Conservation (phyloP, 2,329 filamentous ascomycete species). For the Raffaelea ambrosiae region DNA sequence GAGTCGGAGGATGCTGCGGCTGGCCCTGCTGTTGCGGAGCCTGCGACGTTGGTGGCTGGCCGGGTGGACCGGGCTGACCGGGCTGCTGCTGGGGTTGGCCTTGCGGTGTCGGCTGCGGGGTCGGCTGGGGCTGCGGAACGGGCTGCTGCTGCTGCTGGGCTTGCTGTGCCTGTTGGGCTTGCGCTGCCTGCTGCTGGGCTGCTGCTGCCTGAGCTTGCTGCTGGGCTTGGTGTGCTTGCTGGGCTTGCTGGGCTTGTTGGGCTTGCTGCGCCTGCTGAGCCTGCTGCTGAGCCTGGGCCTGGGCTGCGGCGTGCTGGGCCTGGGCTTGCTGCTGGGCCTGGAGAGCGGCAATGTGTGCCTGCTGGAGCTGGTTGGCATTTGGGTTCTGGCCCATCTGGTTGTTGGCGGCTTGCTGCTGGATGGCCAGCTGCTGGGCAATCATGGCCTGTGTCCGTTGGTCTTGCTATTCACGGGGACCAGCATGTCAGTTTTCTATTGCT, state of each 20-base stretch:
- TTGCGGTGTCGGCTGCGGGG: slow-evolving; percentile 21
- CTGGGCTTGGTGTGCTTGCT: slow-evolving; percentile 19
- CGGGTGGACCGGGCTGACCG: slow-evolving; percentile 40
- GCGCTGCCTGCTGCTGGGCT: slow-evolving; percentile 19
- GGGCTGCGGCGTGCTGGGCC: slow-evolving; percentile 7
- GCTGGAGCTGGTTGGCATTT: slow-evolving; percentile 32
- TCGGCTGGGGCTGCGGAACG: slow-evolving; percentile 21
- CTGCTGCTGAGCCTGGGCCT: slow-evolving; percentile 5
- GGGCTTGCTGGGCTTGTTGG: slow-evolving; percentile 12
- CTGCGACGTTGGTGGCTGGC: slow-evolving; percentile 19
- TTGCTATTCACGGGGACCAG: neutral
- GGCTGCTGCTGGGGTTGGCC: slow-evolving; percentile 28
- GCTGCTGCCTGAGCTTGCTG: slow-evolving; percentile 26
- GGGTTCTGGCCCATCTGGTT: slow-evolving; percentile 33
- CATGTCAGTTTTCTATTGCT: neutral
- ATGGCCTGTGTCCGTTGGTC: slow-evolving; percentile 22
- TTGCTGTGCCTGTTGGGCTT: slow-evolving; percentile 21
- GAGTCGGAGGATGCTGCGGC: slow-evolving; percentile 18
- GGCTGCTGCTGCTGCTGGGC: slow-evolving; percentile 16
- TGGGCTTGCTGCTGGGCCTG: slow-evolving; percentile 7
- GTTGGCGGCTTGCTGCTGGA: slow-evolving; percentile 34
- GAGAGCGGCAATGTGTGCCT: slow-evolving; percentile 35
- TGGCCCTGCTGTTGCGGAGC: slow-evolving; percentile 23
- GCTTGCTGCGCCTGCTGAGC: slow-evolving; percentile 10
- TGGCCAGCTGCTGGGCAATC: slow-evolving; percentile 37